A percentile compares a stretch with the other conserved stretches of the same genome.
These are phyloP conservation scores for Aspergillus sp. DNA, from an alignment of 2,329 filamentous ascomycete species.

Conservation along the genomic window DNA sequence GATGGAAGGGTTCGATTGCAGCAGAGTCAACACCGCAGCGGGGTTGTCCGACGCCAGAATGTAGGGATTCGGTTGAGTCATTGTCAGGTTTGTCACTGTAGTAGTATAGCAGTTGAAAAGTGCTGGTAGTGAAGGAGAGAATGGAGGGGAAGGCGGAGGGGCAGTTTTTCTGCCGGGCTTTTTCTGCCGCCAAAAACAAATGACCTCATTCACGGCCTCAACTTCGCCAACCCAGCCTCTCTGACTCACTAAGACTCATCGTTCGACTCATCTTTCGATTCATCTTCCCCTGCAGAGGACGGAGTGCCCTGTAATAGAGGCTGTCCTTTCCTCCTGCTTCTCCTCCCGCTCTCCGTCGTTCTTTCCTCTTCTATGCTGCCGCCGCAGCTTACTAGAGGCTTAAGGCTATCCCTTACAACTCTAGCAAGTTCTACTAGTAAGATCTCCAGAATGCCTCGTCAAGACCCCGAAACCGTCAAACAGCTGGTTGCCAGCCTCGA, in stretches of 20 bases:
- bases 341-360: not conserved
- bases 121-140: not conserved
- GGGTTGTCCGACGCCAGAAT: conserved; percentile 77
- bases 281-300: too few relatives aligned
- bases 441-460: conserved; percentile 46
- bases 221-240: too few relatives aligned
- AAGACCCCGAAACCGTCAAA: conserved; percentile 60
- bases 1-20: conserved; percentile 64
- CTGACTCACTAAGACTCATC: too few relatives aligned
- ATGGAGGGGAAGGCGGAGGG: not conserved
- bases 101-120: not conserved
- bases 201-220: too few relatives aligned
- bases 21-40: conserved; percentile 60
- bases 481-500: conserved; percentile 59
- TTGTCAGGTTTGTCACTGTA: conserved; percentile 11
- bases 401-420: not conserved
- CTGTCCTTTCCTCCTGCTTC: not conserved
- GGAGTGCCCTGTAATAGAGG: too few relatives aligned
- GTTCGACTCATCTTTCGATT: not conserved
- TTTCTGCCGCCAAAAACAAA: conserved; percentile 1
- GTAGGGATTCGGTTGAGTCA: conserved; percentile 51
- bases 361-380: not conserved
- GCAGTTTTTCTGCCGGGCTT: not conserved
- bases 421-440: too few relatives aligned
- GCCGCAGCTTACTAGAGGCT: not conserved